Base-by-base conservation (phyloP, 1,139 yeast genomes). In the Torulaspora pretoriensis region DNA sequence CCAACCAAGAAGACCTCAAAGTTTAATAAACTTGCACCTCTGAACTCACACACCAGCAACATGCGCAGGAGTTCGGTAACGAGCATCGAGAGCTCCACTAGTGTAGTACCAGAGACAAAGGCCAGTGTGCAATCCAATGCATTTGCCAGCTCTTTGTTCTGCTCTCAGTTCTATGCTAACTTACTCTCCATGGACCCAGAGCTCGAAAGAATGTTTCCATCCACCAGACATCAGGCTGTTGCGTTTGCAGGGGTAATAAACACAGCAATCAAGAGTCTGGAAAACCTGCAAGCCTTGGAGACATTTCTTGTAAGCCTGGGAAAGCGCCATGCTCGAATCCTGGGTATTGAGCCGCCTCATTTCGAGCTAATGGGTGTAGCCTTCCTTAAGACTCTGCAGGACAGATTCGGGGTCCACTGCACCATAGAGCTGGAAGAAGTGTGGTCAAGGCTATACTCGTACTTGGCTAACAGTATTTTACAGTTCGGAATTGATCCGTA, bases 331-430 rank as follows among this genome's bases (percentile, higher is more conserved):
- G 70, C 88, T 3, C 70, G 95, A 51, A 80, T 86, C 40, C 70
- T 86, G 52, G 88, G 86, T 10, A 83, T 85, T 40, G 89, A 83
- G 52, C 79, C 87, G 0, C 74, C 75, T 7, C 83, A 81, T 61
- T 86, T 82, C 59, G 87, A 83, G 61, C 66, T 82, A 37, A 83
- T 87, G 83, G 95, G 95, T 1, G 79, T 79, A 50, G 94, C 94
- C 0, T 70, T 87, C 43, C 71, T 86, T 47, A 77, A 77, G 54
- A 86, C 95, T 1, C 79, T 86, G 56, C 77, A 78, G 55, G 92
- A 85, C 63, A 67, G 95, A 55, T 82, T 74, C 42, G 76, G 77
- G 6, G 65, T 66, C 10, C 65, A 67, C 33, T 73, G 77, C 43
- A 70, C 79, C 28, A 58, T 74, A 10, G 78, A 74, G 49, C 64